Base-by-base conservation (phyloP, 192 early-diverging fungal species). In the Rhizophlyctis rosea region DNA sequence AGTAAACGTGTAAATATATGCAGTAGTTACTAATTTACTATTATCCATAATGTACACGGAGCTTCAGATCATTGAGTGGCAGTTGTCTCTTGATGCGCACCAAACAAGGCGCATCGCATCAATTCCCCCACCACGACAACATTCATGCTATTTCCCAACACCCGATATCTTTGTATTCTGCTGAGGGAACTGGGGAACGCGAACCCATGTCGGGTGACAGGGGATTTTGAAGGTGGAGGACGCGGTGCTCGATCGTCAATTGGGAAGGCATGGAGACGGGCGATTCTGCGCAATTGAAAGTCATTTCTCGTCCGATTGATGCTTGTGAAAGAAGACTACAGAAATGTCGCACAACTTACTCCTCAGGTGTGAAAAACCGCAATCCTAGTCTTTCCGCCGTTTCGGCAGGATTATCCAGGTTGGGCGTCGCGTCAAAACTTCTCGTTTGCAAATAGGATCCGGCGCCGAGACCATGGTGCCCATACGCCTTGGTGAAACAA, bases 101-200 rank as follows among this genome's bases (percentile, higher is more conserved):
- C 3, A 36, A 67, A 67, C 27, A 69, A 27, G 7, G 57, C 60
- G 36, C 50, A 21, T 3, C 67, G 67, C 73, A 96, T 86, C 58
- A 98, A 66, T 53, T 86, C 76, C 0, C 87, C 75, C 0, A 96
- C 91, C 1, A 96, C 86, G 44, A 75, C 81, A 47, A 91, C 88
- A 60, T 89, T 98, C 21, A 98, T 79, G 31, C 88, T 91, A 65
- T 98, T 98, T 1, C 96, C 96, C 11, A 98, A 71, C 34, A 94
- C 77, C n/a, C 86, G 74, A 61, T 91, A 96, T 50, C 78, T 70
- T 67, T 98, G 96, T 59, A 84, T 86, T 13, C 80, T 55, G 2
- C 78, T 87, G 14, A 86, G 84, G 4, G 59, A 62, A 3, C 52
- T 64, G 0, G 93, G 93, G 47, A 96, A 94, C n/a, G 68, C 67